Evolutionary conservation across 352 stramenopile genomes (phyloP), one percentile per base, ranked within the genome.

Genomic region (Globisporangium mamillatum): DNA sequence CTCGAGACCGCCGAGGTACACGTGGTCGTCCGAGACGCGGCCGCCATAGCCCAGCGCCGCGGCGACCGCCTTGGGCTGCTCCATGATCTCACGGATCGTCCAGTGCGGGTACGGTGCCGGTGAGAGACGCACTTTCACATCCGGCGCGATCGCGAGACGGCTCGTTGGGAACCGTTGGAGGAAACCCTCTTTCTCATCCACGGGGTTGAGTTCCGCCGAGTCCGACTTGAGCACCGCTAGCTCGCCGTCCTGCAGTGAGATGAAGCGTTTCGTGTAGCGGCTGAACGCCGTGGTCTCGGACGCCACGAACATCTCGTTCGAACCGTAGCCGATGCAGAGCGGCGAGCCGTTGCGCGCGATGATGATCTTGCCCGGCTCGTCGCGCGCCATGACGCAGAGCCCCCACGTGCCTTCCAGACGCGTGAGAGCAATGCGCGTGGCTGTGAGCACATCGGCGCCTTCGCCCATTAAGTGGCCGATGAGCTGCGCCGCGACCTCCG

Each of bases 401-500:
- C 97, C 97, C 97, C 97, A 99, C 34, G 93, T 98, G 61, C 97
- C 97, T 86, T 99, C 96, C 46, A 98, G 96, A 46, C 86, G 82
- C 32, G 86, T 77, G 22, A 99, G 71, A 7, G 94, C 94, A 50
- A 96, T 83, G 59, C 96, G 81, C 9, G 94, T 98, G n/a, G 96
- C 96, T 48, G 86, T 93, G 5, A 97, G 74, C 57, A 92, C 74
- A 55, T 97, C 90, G 1, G 81, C 80, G 53, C 84, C 79, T 72
- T 95, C 81, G 36, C 87, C 87, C 90, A 97, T 93, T 67, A 95
- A 78, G 70, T 93, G 75, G 2, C 97, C 97, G 70, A 99, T 98
- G 18, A 99, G 81, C 70, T 99, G 98, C 18, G 92, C 96, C 59
- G 99, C 98, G 57, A 99, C 97, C 79, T 99, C 98, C 2, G 97